Evolutionary conservation across 495 filamentous ascomycete species (phyloP), one percentile per base, ranked within the genome.

Genomic region (Aspergillus affinis): DNA sequence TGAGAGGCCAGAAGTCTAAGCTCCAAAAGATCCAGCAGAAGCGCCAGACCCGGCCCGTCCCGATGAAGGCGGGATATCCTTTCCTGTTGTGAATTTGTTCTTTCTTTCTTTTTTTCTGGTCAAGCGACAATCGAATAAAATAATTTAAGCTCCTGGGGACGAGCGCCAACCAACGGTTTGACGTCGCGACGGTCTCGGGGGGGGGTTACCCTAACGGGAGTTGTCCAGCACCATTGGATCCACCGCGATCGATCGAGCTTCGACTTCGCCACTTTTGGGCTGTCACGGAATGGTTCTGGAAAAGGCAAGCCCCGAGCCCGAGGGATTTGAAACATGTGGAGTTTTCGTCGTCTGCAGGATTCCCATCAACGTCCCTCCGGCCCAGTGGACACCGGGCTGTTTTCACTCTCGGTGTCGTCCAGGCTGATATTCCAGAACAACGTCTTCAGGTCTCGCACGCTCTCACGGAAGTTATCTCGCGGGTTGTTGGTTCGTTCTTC

Each of bases 401-500:
- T 59, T 29, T 75, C 66, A 26, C 73, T 71, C 17, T 69, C 69
- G 4, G 64, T 65, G 15, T 79, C 78, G 51, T 79, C 66, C 19
- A 82, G 51, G 30, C 64, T 78, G 56, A 83, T 58, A 29, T 78
- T 75, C 63, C 75, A 70, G 58, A 96, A 92, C 17, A 95, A 79
- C 15, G 85, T 82, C 62, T 85, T 91, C 74, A 95, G 87, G 62
- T 93, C 88, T 50, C 86, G 82, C 13, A 95, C 73, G 63, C 87
- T 86, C 64, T 90, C 84, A 12, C 81, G 82, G 61, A 85, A 79
- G 12, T 85, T 70, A 56, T 90, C 87, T 26, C 81, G 81, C 45
- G 79, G 84, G 61, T 86, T 85, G n/a, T 66, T 72, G 3, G 73
- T 77, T 50, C 90, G 86, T 52, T 93, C 88, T 61, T 90, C 84